Base-by-base conservation (phyloP, 345 rosid species). In the Diplotaxis tenuifolia region DNA sequence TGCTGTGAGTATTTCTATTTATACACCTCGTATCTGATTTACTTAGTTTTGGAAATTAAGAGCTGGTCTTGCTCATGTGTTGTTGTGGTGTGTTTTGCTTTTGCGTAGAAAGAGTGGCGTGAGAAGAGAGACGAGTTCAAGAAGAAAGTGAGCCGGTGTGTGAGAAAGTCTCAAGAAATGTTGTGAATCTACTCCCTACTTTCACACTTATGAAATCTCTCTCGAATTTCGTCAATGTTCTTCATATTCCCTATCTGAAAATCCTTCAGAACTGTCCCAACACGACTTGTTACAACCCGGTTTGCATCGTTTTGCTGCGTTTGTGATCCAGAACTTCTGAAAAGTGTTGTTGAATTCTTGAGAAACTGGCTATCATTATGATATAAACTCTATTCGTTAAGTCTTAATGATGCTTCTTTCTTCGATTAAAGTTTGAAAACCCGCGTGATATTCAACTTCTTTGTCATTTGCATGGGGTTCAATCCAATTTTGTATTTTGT, bases 51-150 rank as follows among this genome's bases (percentile, higher is more conserved):
- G 52, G 71, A 29, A 28, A 4, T 28, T 18, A 66, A 28, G 60
- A 70, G 32, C 23, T 23, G 49, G 29, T 22, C 55, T 15, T n/a
- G 38, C 27, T 76, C 20, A 55, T 64, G 12, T 0, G 0, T 21
- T 19, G 28, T 27, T 57, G 11, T 60, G 5, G 9, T 61, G 6
- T 67, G 21, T 63, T 32, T 38, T 62, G 18, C 50, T 71, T 19
- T 58, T 68, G 65, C 23, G 81, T 86, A 88, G 93, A 88, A 86
- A 60, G 89, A 88, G 52, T 86, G 90, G 93, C 83, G 90, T 69
- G 93, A 88, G 12, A 80, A 70, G 78, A 88, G 88, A 77, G 89
- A 85, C 3, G 89, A 83, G n/a, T 88, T 88, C 89, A 88, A 79
- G 83, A 88, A 82, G 75, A 88, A 86, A 74, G 86, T 88, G 5